phyloP scores from a whole-genome alignment of 2,329 filamentous ascomycete genomes.

The Beauveria sp. region DNA sequence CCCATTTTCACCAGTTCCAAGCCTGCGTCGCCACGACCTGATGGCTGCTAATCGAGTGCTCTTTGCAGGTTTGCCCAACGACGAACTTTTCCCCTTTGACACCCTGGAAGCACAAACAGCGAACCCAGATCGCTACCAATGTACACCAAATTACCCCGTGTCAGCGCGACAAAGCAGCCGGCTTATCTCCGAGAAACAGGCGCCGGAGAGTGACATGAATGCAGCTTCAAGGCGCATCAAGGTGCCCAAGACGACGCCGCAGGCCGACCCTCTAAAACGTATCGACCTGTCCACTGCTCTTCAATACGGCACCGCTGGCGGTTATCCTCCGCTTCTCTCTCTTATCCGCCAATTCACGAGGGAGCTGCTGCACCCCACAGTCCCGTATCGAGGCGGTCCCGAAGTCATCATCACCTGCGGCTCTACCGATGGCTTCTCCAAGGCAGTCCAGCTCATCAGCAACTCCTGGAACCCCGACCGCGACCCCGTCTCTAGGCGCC shows the following conservation, averaged over 20 bases:
- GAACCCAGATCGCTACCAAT: conserved; percentile 64
- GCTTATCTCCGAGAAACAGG: conserved; percentile 6
- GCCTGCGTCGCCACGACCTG: background rate
- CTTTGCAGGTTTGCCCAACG: conserved; percentile 64
- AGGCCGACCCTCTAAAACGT: conserved; percentile 54
- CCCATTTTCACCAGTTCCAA: background rate
- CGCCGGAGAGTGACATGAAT: conserved; percentile 21
- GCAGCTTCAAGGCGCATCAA: conserved; percentile 48
- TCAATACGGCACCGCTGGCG: conserved; percentile 78
- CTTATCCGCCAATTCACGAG: conserved; percentile 75
- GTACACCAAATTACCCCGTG: conserved; percentile 54
- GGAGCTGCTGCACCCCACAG: conserved; percentile 69
- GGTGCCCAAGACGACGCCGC: conserved; percentile 60
- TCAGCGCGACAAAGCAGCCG: conserved; percentile 14
- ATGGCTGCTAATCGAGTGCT: background rate
- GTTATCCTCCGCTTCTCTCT: conserved; percentile 69
- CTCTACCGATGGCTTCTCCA: conserved; percentile 77
- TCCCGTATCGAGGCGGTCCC: conserved; percentile 69
- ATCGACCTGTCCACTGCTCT: conserved; percentile 77
- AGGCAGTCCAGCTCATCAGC: conserved; percentile 66
- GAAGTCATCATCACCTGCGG: conserved; percentile 76
- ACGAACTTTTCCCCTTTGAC: conserved; percentile 81
- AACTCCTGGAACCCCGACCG: conserved; percentile 66
- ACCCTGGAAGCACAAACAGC: conserved; percentile 79
- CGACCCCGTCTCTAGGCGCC: conserved; percentile 60